Evolutionary conservation across 73 alveolate genomes (phyloP), one percentile per base, ranked within the genome.

Genomic region (Paraurostyla sp.): DNA sequence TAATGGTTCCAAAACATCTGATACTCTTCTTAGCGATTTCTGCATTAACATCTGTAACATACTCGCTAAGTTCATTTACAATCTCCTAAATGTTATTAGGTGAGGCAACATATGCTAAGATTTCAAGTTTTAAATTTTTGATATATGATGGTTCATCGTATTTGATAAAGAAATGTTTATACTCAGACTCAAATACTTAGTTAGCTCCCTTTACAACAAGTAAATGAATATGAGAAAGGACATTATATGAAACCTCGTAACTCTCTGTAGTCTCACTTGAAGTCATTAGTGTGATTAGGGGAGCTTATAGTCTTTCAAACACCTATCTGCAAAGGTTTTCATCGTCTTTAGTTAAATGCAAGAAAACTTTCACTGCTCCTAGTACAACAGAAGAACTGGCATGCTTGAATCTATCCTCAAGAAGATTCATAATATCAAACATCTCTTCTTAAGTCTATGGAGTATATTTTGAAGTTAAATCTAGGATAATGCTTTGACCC

Each of bases 141-240:
- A 97, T 95, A 76, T 96, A 98, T 20, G 96, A 75, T 18, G 99
- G 99, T 85, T 98, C 99, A 81, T 98, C 99, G 80, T 95, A 95
- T 93, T 97, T 97, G 52, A 98, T 95, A 92, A 94, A 98, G 93
- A 98, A 98, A 50, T 97, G 94, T 91, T 98, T 98, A 89, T 94
- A 98, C 76, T 97, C 99, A 57, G 92, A 89, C 50, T 94, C 93
- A 89, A 98, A 98, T 65, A 92, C 94, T 54, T 71, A 93, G 56
- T 93, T 85, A 0, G 97, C 99, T 6, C 99, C 99, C 88, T 92
- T 93, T 54, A 80, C 71, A 35, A 95, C 93, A 0, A 97, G 68
- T 60, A 96, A 93, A 90, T 95, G 91, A 48, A 98, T 98, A 89
- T 98, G 99, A 15, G 99, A 82, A 42, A 98, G 94, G 41, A 98